Conservation (phyloP, 345 rosid species). For the Brassica juncea region DNA sequence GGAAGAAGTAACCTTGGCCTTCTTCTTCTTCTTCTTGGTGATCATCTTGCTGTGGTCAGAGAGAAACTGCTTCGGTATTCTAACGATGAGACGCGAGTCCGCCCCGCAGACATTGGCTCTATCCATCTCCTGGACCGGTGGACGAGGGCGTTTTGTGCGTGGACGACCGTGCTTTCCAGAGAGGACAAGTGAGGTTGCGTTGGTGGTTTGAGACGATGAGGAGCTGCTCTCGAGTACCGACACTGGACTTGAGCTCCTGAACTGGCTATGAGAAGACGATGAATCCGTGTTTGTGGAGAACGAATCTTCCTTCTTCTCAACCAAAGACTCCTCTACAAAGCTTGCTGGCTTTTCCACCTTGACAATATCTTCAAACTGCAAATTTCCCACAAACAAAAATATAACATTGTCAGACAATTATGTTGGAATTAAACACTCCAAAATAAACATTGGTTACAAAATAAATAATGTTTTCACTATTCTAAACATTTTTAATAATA, state of each 20-base stretch:
- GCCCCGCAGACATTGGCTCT: conserved; percentile 45
- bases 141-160: conserved; percentile 94
- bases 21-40: conserved; percentile 64
- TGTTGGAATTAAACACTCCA: not conserved
- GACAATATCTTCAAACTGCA: conserved; percentile 92
- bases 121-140: conserved; percentile 48
- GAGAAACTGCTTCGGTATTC: conserved; percentile 59
- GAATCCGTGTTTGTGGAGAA: conserved; percentile 44
- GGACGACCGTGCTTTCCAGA: conserved; percentile 69
- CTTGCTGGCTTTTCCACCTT: conserved; percentile 79
- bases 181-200: conserved; percentile 37
- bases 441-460: not conserved
- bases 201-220: conserved; percentile 58
- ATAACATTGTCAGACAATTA: conserved; percentile 10
- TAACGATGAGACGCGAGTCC: conserved; percentile 52
- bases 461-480: not conserved
- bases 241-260: conserved; percentile 77
- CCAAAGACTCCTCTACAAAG: conserved; percentile 76
- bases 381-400: not conserved
- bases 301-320: conserved; percentile 49
- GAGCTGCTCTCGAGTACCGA: conserved; percentile 95
- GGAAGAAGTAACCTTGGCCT: conserved; percentile 49
- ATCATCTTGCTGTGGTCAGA: conserved; percentile 64
- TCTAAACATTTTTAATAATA: not conserved
- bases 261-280: conserved; percentile 50